Percentiles rank a stretch among this genome's conserved stretches.
These are phyloP conservation scores for Entomophthora muscae DNA, from an alignment of 371 early-diverging fungal species.

Conservation along the genomic window DNA sequence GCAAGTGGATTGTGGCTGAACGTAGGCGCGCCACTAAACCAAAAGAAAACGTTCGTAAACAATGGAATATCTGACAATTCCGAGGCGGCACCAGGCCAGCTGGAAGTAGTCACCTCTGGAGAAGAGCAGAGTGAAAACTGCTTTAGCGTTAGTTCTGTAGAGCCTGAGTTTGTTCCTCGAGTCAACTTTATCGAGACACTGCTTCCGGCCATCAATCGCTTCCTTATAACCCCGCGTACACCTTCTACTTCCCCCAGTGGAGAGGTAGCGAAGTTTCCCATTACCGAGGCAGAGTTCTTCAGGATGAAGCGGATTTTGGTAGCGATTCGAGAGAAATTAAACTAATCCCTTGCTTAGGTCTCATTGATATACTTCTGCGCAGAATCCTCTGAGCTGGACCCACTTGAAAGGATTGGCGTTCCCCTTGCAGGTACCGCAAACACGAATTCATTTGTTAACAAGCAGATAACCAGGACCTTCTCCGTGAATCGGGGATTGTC, in stretches of 20 bases:
- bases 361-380: constrained; percentile 28
- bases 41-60: not conserved
- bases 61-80: not conserved
- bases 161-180: constrained; percentile 13
- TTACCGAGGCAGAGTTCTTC: constrained; percentile 12
- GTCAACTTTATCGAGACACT: constrained; percentile 21
- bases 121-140: constrained; percentile 24
- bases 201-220: constrained; percentile 16
- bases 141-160: constrained; percentile 20
- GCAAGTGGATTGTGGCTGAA: constrained; percentile 32
- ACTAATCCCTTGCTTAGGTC: constrained; percentile 11
- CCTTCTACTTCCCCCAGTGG: not conserved
- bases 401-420: constrained; percentile 20
- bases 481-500: constrained; percentile 28
- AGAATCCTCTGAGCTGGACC: constrained; percentile 20
- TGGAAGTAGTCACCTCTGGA: constrained; percentile 14
- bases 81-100: not conserved
- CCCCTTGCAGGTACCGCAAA: constrained; percentile 20
- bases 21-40: constrained; percentile 11
- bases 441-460: not conserved
- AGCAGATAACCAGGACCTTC: constrained; percentile 25
- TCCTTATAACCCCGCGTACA: constrained; percentile 13
- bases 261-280: constrained; percentile 13
- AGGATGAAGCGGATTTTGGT: constrained; percentile 15
- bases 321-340: not conserved